Percentiles rank a stretch among this genome's conserved stretches.
Evolutionary conservation across 306 rosid genomes (phyloP).

Genomic region (Luffa acutangula): DNA sequence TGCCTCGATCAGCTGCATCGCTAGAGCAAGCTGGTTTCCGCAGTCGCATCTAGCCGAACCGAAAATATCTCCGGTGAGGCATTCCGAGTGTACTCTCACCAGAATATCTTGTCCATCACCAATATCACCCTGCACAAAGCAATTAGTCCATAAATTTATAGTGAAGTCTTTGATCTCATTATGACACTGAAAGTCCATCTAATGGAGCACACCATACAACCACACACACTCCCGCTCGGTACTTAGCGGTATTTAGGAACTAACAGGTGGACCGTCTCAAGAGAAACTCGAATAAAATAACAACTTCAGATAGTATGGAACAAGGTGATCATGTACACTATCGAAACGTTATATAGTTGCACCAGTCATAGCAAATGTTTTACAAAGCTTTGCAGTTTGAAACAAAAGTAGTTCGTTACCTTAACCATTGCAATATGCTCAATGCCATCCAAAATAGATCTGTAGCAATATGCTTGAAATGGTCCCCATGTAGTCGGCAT

Average conservation of each 20-base stretch:
- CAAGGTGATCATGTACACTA: not conserved
- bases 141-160: not conserved
- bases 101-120: conserved; percentile 82
- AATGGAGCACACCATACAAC: not conserved
- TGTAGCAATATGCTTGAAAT: conserved; percentile 67
- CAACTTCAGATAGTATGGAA: not conserved
- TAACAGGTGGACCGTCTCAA: not conserved
- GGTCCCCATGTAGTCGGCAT: conserved; percentile 99
- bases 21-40: conserved; percentile 80
- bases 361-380: not conserved
- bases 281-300: not conserved
- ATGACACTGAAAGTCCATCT: not conserved
- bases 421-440: conserved; percentile 99
- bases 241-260: not conserved
- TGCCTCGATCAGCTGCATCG: conserved; percentile 94
- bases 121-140: conserved; percentile 63
- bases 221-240: not conserved
- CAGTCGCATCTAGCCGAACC: conserved; percentile 97
- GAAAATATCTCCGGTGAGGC: conserved; percentile 96
- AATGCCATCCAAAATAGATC: conserved; percentile 69
- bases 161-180: not conserved
- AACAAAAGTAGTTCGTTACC: conserved; percentile 30
- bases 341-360: not conserved
- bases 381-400: not conserved
- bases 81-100: conserved; percentile 94